Percentiles rank a stretch among this genome's conserved stretches.
Evolutionary conservation across 305 asterid genomes (phyloP).

Genomic region (Fraxinus platypoda): DNA sequence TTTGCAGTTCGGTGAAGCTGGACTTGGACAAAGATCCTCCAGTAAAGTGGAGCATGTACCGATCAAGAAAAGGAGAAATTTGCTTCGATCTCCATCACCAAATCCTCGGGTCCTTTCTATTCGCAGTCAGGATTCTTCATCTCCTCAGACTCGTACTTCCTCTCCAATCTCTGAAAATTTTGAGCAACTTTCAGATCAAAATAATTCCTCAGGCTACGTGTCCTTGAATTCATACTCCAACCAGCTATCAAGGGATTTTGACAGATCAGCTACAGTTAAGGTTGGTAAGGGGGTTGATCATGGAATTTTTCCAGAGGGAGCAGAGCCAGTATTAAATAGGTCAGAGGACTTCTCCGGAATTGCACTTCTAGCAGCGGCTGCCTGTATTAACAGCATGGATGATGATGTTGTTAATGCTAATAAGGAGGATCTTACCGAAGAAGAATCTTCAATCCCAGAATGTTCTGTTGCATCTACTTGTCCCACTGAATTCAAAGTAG

Average conservation of each 20-base stretch:
- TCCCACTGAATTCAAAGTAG: slow-evolving; percentile 23
- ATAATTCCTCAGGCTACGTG: slow-evolving; percentile 37
- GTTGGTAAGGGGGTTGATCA: slow-evolving; percentile 27
- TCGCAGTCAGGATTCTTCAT: slow-evolving; percentile 28
- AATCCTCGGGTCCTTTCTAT: slow-evolving; percentile 30
- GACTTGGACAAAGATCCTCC: slow-evolving; percentile 36
- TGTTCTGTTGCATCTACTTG: slow-evolving; percentile 28
- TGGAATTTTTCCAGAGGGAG: slow-evolving; percentile 25
- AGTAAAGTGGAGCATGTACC: slow-evolving; percentile 54
- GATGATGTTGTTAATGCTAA: slow-evolving; percentile 32
- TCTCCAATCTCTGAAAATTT: slow-evolving; percentile 43
- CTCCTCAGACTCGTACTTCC: slow-evolving; percentile 37
- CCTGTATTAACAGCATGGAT: slow-evolving; percentile 51
- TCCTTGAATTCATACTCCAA: slow-evolving; percentile 35
- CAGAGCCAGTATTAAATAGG: slow-evolving; percentile 24
- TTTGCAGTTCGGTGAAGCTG: slow-evolving; percentile 50
- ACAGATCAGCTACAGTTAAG: slow-evolving; percentile 24
- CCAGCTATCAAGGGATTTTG: slow-evolving; percentile 26
- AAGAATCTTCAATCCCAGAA: slow-evolving; percentile 34
- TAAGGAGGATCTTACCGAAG: slow-evolving; percentile 27
- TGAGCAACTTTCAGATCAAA: slow-evolving; percentile 34
- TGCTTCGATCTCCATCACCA: slow-evolving; percentile 45
- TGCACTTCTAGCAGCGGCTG: slow-evolving; percentile 85
- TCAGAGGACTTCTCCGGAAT: slow-evolving; percentile 76
- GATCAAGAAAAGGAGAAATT: slow-evolving; percentile 62